phyloP scores from a whole-genome alignment of 2,329 filamentous ascomycete species.

The Fusarium algeriense region DNA sequence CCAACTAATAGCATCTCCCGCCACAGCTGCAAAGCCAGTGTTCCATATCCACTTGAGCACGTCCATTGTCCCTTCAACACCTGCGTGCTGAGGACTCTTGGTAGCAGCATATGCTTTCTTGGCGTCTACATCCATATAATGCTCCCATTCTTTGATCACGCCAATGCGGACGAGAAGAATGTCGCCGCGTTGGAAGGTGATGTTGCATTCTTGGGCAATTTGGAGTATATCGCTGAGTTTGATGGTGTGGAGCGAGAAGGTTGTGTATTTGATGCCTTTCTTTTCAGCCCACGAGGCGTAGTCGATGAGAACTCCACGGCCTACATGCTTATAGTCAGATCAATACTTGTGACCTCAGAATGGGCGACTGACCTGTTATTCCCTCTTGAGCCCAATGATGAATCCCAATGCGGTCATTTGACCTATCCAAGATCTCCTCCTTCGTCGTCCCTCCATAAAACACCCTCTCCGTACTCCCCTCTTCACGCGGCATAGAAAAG shows the following conservation, averaged over 20 bases:
- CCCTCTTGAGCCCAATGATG: constrained; percentile 61
- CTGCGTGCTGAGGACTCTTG: constrained; percentile 51
- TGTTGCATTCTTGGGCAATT: constrained; percentile 55
- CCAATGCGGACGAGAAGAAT: constrained; percentile 68
- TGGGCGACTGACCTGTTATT: constrained; percentile 48
- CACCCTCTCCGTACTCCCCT: constrained; percentile 52
- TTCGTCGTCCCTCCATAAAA: constrained; percentile 63
- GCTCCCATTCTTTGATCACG: constrained; percentile 57
- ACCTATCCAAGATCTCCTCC: constrained; percentile 59
- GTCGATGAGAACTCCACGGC: constrained; percentile 65
- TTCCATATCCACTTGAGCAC: constrained; percentile 71
- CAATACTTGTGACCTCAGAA: rapidly evolving
- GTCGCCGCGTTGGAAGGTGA: constrained; percentile 63
- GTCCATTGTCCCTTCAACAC: constrained; percentile 62
- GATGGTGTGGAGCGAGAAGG: constrained; percentile 56
- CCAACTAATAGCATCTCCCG: constrained; percentile 66
- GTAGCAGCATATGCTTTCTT: constrained; percentile 53
- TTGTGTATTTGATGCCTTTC: constrained; percentile 55
- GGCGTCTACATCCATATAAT: constrained; percentile 53
- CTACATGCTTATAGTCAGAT: constrained; percentile 31
- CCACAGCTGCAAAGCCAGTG: constrained; percentile 67
- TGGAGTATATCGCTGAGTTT: constrained; percentile 46
- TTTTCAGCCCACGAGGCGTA: constrained; percentile 59
- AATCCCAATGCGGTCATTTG: constrained; percentile 59
- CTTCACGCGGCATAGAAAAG: constrained; percentile 58